Base-by-base conservation (phyloP, 2,329 filamentous ascomycete genomes). In the Aspergillus sp. region DNA sequence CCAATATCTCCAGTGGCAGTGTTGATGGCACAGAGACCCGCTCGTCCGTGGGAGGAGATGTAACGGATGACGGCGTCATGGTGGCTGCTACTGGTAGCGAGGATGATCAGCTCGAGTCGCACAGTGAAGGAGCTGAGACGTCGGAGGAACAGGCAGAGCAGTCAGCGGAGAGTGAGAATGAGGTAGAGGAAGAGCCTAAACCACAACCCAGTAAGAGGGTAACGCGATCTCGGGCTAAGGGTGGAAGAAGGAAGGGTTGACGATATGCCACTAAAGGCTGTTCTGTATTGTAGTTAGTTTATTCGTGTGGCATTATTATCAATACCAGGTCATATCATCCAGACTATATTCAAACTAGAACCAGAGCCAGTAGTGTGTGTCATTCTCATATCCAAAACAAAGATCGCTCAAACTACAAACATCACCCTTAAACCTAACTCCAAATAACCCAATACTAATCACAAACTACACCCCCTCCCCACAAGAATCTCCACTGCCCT, bases 61-160 rank as follows among this genome's bases (percentile, higher is more conserved):
- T 32, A 1, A 70, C 64, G 3, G 68, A 70, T 45, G 73, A 72
- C 3, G 69, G 64, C 13, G 67, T 73, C 2, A 67, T 72, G 21
- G 69, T 70, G 25, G 65, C 66, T 38, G 62, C 63, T 5, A 67
- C 67, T 30, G 70, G 12, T 3, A 57, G 55, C 6, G 57, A 72
- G 32, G 71, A 72, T 17, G 74, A 72, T 15, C 64, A 69, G 19
- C 61, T 64, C 15, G 69, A 69, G 23, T 66, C 65, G 5, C 60
- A 53, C 8, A 56, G 59, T 38, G 67, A 67, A 2, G 69, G 70
- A n/a, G 66, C 47, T 1, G 70, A 68, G 12, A 65, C 64, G 0
- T 53, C 55, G 5, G 59, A 61, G 2, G 56, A 56, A 25, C 43
- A 52, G 43, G 43, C 61, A 6, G 10, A 49, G 21, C 15, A 49